phyloP scores from a whole-genome alignment of 2,329 filamentous ascomycete genomes.

The Akanthomyces dipterigenus region DNA sequence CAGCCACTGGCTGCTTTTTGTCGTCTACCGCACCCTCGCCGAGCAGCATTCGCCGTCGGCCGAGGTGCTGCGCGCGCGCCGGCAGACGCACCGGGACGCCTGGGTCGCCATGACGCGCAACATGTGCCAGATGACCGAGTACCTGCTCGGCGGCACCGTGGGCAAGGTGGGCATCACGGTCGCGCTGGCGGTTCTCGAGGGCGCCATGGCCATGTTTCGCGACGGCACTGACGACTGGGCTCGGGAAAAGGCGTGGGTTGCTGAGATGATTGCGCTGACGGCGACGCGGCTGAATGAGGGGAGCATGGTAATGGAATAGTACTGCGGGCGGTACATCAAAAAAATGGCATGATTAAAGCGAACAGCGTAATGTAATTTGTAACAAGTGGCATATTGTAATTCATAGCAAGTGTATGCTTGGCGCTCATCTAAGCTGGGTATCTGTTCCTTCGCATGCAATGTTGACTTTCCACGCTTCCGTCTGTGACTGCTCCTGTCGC shows the following conservation, averaged over 20 bases:
- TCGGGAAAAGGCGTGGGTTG: conserved; percentile 2
- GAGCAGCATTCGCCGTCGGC: not conserved
- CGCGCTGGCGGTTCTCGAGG: not conserved
- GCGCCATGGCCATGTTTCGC: conserved; percentile 3
- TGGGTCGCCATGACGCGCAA: conserved; percentile 11
- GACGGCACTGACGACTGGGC: not conserved
- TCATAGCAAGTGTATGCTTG: not conserved
- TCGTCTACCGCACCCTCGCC: conserved; percentile 3
- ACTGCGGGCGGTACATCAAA: not conserved
- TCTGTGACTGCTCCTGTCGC: not conserved
- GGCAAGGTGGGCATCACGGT: not conserved
- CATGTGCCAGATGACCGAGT: conserved; percentile 12
- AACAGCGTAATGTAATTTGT: not conserved
- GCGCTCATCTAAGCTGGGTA: not conserved
- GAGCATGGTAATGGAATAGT: not conserved
- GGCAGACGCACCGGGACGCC: not conserved
- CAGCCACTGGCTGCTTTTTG: conserved; percentile 5
- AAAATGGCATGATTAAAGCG: too few relatives aligned
- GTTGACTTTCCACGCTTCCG: not conserved
- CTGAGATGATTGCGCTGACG: not conserved
- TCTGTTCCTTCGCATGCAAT: not conserved
- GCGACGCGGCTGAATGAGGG: not conserved
- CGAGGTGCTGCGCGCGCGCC: not conserved
- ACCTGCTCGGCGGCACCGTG: not conserved
- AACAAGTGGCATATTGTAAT: not conserved